Percentiles rank a stretch among this genome's conserved stretches.
Evolutionary conservation across 768 basidiomycete genomes (phyloP).

Genomic region (Xanthoconium stramineum): DNA sequence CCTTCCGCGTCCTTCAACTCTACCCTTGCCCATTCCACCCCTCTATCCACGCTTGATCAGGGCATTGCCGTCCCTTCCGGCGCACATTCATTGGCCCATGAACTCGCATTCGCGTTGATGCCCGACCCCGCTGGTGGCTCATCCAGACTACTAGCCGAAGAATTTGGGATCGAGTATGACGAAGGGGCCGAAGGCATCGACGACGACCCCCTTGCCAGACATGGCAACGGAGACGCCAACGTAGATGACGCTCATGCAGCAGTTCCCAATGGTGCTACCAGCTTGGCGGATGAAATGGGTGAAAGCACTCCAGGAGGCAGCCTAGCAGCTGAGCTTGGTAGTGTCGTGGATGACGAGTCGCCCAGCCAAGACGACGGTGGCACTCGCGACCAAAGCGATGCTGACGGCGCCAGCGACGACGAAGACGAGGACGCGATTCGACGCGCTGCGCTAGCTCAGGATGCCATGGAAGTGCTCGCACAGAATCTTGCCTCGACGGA

Average conservation of each 20-base stretch:
- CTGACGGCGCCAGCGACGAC: conserved; percentile 20
- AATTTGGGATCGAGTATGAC: conserved; percentile 87
- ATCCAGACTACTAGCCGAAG: conserved; percentile 78
- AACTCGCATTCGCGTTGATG: conserved; percentile 83
- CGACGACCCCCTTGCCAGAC: conserved; percentile 23
- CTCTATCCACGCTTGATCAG: conserved; percentile 33
- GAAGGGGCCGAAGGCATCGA: conserved; percentile 83
- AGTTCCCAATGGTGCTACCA: conserved; percentile 27
- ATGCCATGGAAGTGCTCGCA: conserved; percentile 71
- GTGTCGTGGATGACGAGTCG: conserved; percentile 18
- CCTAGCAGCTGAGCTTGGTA: conserved; percentile 26
- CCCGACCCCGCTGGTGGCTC: conserved; percentile 73
- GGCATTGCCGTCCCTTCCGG: conserved; percentile 28
- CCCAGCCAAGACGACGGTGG: conserved; percentile 10
- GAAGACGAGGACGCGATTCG: conserved; percentile 28
- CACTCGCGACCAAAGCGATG: conserved; percentile 10
- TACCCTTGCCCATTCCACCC: conserved; percentile 21
- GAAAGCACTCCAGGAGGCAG: conserved; percentile 15
- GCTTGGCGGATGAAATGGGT: conserved; percentile 45
- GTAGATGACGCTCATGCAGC: conserved; percentile 32
- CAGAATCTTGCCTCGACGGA: conserved; percentile 76
- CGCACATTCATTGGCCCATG: conserved; percentile 75
- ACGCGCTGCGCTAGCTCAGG: conserved; percentile 34
- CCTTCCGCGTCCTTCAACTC: conserved; percentile 21
- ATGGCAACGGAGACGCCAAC: conserved; percentile 25